A percentile compares a stretch with the other conserved stretches of the same genome.
These are phyloP conservation scores for Aspergillus tanneri DNA, from an alignment of 2,329 filamentous ascomycete genomes.

Conservation along the genomic window DNA sequence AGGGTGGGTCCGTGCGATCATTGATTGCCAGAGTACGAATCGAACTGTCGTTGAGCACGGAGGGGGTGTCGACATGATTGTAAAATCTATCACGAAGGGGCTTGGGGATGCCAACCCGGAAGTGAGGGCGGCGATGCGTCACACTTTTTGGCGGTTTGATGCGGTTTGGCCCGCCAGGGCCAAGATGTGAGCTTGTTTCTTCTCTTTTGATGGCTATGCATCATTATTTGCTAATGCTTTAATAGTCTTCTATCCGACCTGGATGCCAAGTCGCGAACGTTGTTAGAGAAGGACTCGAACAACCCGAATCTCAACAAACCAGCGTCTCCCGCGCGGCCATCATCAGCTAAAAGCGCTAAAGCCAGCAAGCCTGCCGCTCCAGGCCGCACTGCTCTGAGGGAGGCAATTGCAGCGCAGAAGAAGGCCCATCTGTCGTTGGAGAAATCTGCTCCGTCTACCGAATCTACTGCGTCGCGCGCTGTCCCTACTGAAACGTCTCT, in stretches of 20 bases:
- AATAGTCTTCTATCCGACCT: constrained; percentile 72
- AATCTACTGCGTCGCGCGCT: constrained; percentile 32
- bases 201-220: neutral
- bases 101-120: constrained; percentile 86
- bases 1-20: constrained; percentile 78
- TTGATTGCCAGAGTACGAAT: constrained; percentile 73
- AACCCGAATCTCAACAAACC: constrained; percentile 56
- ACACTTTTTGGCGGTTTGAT: constrained; percentile 82
- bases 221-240: constrained; percentile 24
- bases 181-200: constrained; percentile 59
- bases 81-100: constrained; percentile 86
- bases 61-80: constrained; percentile 77
- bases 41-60: constrained; percentile 80
- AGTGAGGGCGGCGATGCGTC: constrained; percentile 81
- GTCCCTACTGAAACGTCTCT: constrained; percentile 38
- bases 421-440: constrained; percentile 54
- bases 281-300: constrained; percentile 77
- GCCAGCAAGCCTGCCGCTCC: constrained; percentile 19
- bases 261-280: constrained; percentile 73
- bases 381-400: constrained; percentile 63
- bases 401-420: constrained; percentile 81
- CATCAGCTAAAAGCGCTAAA: constrained; percentile 20
- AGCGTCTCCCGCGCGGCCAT: constrained; percentile 8
- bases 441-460: no score
- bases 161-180: constrained; percentile 75